Evolutionary conservation across 768 basidiomycete species (phyloP).

Genomic region (Mycena polygramma): DNA sequence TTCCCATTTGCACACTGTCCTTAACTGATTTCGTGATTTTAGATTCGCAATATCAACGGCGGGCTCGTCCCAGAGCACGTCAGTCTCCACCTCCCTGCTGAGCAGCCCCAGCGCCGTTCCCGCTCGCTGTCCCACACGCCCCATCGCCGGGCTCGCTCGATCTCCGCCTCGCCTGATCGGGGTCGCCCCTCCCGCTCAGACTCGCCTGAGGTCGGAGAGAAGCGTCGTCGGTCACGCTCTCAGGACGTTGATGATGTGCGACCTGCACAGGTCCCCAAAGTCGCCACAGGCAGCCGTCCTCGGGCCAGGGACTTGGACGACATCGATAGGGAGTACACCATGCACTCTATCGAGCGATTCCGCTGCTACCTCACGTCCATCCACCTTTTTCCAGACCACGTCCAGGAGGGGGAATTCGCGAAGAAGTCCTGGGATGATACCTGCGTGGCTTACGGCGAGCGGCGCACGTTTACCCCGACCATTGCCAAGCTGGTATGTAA

Average conservation of each 20-base stretch:
- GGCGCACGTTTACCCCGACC: background rate
- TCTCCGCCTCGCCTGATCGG: background rate
- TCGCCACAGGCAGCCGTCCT: slow-evolving; percentile 18
- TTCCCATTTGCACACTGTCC: no score
- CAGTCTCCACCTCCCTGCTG: background rate
- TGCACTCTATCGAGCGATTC: slow-evolving; percentile 20
- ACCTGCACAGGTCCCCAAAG: background rate
- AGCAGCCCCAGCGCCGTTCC: background rate
- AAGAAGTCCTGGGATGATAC: slow-evolving; percentile 20
- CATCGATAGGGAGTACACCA: slow-evolving; percentile 16
- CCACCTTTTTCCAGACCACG: slow-evolving; percentile 25
- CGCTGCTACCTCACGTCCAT: slow-evolving; percentile 12
- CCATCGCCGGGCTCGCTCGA: background rate
- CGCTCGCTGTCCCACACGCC: background rate
- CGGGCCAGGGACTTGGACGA: slow-evolving; percentile 35
- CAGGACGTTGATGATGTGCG: background rate
- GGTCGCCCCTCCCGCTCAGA: background rate
- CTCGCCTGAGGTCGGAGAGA: background rate
- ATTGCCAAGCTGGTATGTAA: slow-evolving; percentile 31
- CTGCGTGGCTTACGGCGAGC: background rate
- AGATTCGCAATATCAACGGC: slow-evolving; percentile 15
- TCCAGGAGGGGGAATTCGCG: slow-evolving; percentile 7
- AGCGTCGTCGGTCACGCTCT: background rate
- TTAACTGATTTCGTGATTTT: background rate
- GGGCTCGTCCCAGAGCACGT: background rate